Conservation (phyloP, 1,284 basidiomycete genomes). For the Pseudozyma sp. region DNA sequence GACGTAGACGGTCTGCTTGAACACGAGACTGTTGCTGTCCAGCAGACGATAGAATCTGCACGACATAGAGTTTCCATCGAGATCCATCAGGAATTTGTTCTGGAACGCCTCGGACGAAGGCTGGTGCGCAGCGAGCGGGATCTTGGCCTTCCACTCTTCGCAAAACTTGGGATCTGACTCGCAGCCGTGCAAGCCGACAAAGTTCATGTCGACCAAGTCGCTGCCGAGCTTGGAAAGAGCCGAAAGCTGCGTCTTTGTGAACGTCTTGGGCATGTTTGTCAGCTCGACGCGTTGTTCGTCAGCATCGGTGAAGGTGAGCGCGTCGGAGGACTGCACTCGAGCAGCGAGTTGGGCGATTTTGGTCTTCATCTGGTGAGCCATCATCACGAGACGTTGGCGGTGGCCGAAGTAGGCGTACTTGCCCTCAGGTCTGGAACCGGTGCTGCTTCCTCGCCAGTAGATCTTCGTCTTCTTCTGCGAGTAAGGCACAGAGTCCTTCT, state of each 20-base stretch:
- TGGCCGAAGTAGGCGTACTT: constrained; percentile 9
- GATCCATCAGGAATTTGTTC: constrained; percentile 34
- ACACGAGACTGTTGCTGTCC: constrained; percentile 45
- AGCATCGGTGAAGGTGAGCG: constrained; percentile 1
- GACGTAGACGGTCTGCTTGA: constrained; percentile 38
- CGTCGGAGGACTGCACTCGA: not conserved
- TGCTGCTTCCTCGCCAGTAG: constrained; percentile 39
- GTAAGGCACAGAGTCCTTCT: constrained; percentile 19
- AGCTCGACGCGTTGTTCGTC: constrained; percentile 7
- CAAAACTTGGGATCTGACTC: constrained; percentile 11
- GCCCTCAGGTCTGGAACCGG: constrained; percentile 1
- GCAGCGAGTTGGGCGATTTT: constrained; percentile 12
- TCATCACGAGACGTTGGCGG: constrained; percentile 29
- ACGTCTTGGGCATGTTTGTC: constrained; percentile 22
- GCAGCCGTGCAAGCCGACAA: constrained; percentile 19
- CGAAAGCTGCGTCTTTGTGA: constrained; percentile 7
- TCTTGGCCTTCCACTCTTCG: constrained; percentile 13
- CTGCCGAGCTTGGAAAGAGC: constrained; percentile 18
- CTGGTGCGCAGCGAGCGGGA: constrained; percentile 1
- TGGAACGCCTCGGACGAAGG: constrained; percentile 10
- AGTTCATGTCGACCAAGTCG: constrained; percentile 22
- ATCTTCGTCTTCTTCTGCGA: constrained; percentile 27
- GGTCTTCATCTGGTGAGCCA: constrained; percentile 15
- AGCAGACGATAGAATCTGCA: constrained; percentile 37
- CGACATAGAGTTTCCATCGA: constrained; percentile 43